phyloP scores from a whole-genome alignment of 495 filamentous ascomycete species.

The Jackrogersella multiformis region DNA sequence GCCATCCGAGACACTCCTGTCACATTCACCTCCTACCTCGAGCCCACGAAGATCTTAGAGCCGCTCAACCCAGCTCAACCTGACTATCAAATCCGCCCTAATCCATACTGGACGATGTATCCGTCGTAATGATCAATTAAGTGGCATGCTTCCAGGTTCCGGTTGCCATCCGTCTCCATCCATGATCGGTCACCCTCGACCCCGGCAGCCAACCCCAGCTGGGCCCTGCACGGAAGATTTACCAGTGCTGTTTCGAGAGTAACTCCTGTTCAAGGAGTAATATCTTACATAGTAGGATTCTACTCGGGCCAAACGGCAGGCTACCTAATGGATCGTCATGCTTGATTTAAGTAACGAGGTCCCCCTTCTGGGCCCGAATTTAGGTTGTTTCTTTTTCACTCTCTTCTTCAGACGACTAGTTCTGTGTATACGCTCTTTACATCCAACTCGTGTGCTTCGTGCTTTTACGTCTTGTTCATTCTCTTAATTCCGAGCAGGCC shows the following conservation, averaged over 20 bases:
- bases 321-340: slow-evolving; percentile 57
- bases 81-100: slow-evolving; percentile 22
- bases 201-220: slow-evolving; percentile 28
- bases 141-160: slow-evolving; percentile 39
- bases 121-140: slow-evolving; percentile 30
- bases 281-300: slow-evolving; percentile 34
- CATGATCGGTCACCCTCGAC: slow-evolving; percentile 27
- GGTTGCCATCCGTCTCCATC: slow-evolving; percentile 26
- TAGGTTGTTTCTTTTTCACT: slow-evolving; percentile 54
- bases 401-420: slow-evolving; percentile 47
- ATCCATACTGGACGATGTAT: slow-evolving; percentile 18
- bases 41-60: slow-evolving; percentile 40
- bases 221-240: slow-evolving; percentile 47
- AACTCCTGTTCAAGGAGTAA: slow-evolving; percentile 50
- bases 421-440: slow-evolving; percentile 48
- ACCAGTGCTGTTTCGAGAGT: slow-evolving; percentile 59
- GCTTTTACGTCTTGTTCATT: slow-evolving; percentile 43
- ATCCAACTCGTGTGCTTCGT: slow-evolving; percentile 42
- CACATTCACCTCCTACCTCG: slow-evolving; percentile 53
- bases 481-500: slow-evolving; percentile 64
- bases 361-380: slow-evolving; percentile 40
- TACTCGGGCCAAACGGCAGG: slow-evolving; percentile 32
- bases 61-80: slow-evolving; percentile 13
- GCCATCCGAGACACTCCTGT: slow-evolving; percentile 59
- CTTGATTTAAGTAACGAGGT: slow-evolving; percentile 60